Conservation (phyloP, 139 green algal genomes). For the Monoraphidium neglectum region DNA sequence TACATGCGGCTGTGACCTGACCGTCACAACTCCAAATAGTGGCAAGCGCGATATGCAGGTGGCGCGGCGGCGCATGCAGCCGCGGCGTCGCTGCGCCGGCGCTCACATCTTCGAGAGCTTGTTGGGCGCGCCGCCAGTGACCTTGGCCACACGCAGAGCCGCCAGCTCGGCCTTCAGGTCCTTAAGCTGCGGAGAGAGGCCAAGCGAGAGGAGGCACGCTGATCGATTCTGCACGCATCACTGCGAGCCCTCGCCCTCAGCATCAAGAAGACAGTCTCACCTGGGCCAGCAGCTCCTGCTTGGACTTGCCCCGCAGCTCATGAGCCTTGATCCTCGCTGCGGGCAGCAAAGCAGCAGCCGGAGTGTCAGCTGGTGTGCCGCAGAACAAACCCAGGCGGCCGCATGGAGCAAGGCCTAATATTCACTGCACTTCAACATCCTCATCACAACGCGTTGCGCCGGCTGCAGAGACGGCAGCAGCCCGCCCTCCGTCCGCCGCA, state of each 20-base stretch:
- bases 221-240: background rate
- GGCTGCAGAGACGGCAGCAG: too few species aligned
- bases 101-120: constrained; percentile 99
- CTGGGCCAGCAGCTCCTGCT: constrained; percentile 88
- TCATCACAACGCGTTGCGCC: too few species aligned
- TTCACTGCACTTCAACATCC: too few species aligned
- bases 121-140: constrained; percentile 98
- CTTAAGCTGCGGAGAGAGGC: constrained; percentile 81
- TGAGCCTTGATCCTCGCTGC: constrained; percentile 95
- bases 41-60: too few species aligned
- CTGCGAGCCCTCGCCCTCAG: background rate
- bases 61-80: too few species aligned
- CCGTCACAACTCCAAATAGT: too few species aligned
- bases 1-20: too few species aligned
- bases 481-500: too few species aligned
- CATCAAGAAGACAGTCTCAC: constrained; percentile 32
- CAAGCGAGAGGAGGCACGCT: constrained; percentile 1
- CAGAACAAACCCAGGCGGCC: too few species aligned
- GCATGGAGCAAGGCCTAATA: too few species aligned
- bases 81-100: too few species aligned
- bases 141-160: constrained; percentile 96
- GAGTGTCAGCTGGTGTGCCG: too few species aligned
- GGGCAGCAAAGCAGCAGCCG: background rate
- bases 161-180: constrained; percentile 96
- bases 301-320: constrained; percentile 94